Conservation (phyloP, 345 rosid species). For the Corymbia maculata region DNA sequence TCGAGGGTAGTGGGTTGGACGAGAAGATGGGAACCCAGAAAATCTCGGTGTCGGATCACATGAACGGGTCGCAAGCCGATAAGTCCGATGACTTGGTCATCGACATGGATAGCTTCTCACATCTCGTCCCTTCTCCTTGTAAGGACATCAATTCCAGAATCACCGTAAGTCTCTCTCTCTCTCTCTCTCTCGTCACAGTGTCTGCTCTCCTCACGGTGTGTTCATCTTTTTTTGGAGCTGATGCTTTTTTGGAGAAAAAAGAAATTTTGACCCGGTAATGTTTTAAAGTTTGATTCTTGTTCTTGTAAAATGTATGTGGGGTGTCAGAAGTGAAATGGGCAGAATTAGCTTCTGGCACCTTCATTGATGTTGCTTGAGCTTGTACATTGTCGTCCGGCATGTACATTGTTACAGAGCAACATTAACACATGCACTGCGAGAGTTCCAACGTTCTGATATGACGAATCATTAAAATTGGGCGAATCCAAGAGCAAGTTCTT, state of each 20-base stretch:
- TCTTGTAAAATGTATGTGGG: not conserved
- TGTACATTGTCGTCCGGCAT: not conserved
- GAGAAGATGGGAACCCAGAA: conserved; percentile 14
- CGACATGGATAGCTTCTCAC: conserved; percentile 54
- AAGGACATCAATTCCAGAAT: conserved; percentile 46
- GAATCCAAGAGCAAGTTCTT: not conserved
- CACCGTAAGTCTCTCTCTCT: conserved; percentile 23
- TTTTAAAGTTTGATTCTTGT: not conserved
- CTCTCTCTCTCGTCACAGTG: not conserved
- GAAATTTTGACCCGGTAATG: not conserved
- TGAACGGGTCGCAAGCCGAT: conserved; percentile 37
- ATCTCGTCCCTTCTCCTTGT: conserved; percentile 1
- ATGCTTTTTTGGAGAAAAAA: not conserved
- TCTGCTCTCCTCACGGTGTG: not conserved
- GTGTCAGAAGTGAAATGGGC: not conserved
- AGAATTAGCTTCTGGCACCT: not conserved
- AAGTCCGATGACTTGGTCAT: conserved; percentile 60
- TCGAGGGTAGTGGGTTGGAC: conserved; percentile 1
- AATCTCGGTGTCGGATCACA: conserved; percentile 30
- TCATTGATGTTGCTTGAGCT: not conserved
- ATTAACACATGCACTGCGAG: not conserved
- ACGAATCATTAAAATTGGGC: not conserved
- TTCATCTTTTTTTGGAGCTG: not conserved
- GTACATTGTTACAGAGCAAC: not conserved
- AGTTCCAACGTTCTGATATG: not conserved